Percentiles rank a stretch among this genome's conserved stretches.
Conservation (phyloP, 495 filamentous ascomycete species). For the Pseudoneurospora amorphoporcata region DNA sequence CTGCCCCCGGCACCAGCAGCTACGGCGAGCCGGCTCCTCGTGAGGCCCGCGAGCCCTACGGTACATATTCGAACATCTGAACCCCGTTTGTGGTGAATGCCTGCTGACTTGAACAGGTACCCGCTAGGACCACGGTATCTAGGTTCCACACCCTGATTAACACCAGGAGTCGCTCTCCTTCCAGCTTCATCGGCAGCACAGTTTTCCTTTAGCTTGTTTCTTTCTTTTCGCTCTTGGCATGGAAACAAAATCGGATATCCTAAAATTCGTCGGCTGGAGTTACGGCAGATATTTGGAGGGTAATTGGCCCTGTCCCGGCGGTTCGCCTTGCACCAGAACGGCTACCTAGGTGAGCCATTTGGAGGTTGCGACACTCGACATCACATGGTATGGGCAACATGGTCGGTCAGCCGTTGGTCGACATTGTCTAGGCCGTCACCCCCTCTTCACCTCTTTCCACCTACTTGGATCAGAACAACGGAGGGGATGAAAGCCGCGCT, state of each 20-base stretch:
- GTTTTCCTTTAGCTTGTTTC: slow-evolving; percentile 15
- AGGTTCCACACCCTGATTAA: neutral
- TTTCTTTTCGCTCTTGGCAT: slow-evolving; percentile 21
- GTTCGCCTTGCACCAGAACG: slow-evolving; percentile 15
- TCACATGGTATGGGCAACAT: slow-evolving; percentile 16
- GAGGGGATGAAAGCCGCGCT: slow-evolving; percentile 22
- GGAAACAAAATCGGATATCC: slow-evolving; percentile 29
- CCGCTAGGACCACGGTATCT: slow-evolving; percentile 12
- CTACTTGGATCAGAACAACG: slow-evolving; percentile 21
- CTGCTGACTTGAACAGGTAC: slow-evolving; percentile 13
- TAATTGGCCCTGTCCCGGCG: slow-evolving; percentile 24
- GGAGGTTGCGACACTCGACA: slow-evolving; percentile 24
- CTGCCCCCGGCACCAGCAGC: slow-evolving; percentile 35
- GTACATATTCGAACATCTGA: slow-evolving; percentile 8
- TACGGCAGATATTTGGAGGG: slow-evolving; percentile 25
- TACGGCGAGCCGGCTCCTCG: slow-evolving; percentile 52
- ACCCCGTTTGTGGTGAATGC: neutral
- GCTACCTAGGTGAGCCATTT: slow-evolving; percentile 20
- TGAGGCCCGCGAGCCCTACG: slow-evolving; percentile 44
- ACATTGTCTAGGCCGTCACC: slow-evolving; percentile 18
- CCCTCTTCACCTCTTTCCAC: slow-evolving; percentile 8
- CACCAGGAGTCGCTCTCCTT: neutral
- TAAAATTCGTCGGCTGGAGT: slow-evolving; percentile 31
- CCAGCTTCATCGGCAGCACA: slow-evolving; percentile 13
- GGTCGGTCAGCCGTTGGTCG: slow-evolving; percentile 25